phyloP scores from a whole-genome alignment of 1,284 basidiomycete species.

The Cryptococcus jaspeensis region DNA sequence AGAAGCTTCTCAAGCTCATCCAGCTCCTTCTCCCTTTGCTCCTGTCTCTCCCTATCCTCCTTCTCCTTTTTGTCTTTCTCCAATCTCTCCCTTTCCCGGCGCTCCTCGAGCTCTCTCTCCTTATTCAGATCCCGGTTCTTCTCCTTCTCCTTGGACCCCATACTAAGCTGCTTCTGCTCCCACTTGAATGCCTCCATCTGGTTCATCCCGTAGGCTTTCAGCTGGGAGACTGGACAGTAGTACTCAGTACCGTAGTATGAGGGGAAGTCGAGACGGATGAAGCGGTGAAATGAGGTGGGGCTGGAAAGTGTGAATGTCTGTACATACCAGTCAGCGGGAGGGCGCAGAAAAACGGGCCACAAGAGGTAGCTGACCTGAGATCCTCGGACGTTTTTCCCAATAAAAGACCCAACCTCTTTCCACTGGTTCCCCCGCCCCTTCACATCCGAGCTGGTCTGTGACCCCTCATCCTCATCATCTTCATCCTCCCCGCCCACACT shows the following conservation, averaged over 20 bases:
- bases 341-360: neutral
- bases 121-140: conserved; percentile 12
- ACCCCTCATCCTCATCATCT: conserved; percentile 65
- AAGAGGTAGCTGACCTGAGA: conserved; percentile 66
- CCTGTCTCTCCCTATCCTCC: conserved; percentile 26
- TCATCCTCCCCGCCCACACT: conserved; percentile 75
- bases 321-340: conserved; percentile 52
- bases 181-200: conserved; percentile 95
- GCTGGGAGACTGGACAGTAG: conserved; percentile 90
- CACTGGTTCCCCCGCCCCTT: conserved; percentile 40
- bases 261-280: conserved; percentile 89
- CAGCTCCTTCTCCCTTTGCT: conserved; percentile 33
- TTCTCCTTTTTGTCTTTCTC: conserved; percentile 25
- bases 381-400: conserved; percentile 86
- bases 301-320: conserved; percentile 62
- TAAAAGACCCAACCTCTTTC: conserved; percentile 65
- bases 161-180: conserved; percentile 58
- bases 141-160: conserved; percentile 24
- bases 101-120: conserved; percentile 22
- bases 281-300: conserved; percentile 82
- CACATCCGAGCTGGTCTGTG: conserved; percentile 14
- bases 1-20: conserved; percentile 40
- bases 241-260: conserved; percentile 93
- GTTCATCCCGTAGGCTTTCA: conserved; percentile 92
- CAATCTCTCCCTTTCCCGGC: conserved; percentile 32